These are phyloP conservation scores for Fabrea salina DNA, from an alignment of 169 alveolate species.

Conservation along the genomic window DNA sequence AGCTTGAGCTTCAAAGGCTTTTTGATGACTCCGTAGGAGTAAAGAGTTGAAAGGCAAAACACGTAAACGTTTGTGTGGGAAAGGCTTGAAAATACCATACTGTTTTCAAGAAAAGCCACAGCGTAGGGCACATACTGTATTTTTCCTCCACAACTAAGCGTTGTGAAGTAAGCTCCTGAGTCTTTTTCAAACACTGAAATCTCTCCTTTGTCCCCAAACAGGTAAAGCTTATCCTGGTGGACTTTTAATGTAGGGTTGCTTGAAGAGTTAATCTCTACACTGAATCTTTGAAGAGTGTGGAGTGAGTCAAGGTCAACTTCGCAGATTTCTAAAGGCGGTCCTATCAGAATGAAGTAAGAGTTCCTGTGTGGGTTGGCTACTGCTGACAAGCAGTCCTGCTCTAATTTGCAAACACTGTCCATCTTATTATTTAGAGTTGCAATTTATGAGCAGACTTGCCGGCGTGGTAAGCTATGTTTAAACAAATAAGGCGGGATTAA, in stretches of 20 bases:
- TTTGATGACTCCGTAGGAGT: background rate
- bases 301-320: background rate
- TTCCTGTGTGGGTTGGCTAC: background rate
- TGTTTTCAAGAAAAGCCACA: background rate
- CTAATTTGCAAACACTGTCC: background rate
- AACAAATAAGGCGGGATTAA: no score
- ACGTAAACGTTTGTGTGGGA: slow-evolving; percentile 1
- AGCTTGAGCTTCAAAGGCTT: background rate
- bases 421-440: no score
- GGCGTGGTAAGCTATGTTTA: no score
- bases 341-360: background rate
- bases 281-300: background rate
- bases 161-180: background rate
- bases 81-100: background rate
- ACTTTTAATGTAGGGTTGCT: background rate
- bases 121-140: background rate
- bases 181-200: background rate
- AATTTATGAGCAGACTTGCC: no score
- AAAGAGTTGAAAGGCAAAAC: background rate
- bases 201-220: background rate
- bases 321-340: background rate
- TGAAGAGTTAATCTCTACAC: background rate
- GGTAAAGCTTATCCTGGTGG: background rate
- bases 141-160: background rate
- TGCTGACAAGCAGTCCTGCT: background rate